Evolutionary conservation across 805 yeast species (phyloP), one percentile per base, ranked within the genome.

Genomic region (Yamadazyma laniorum): DNA sequence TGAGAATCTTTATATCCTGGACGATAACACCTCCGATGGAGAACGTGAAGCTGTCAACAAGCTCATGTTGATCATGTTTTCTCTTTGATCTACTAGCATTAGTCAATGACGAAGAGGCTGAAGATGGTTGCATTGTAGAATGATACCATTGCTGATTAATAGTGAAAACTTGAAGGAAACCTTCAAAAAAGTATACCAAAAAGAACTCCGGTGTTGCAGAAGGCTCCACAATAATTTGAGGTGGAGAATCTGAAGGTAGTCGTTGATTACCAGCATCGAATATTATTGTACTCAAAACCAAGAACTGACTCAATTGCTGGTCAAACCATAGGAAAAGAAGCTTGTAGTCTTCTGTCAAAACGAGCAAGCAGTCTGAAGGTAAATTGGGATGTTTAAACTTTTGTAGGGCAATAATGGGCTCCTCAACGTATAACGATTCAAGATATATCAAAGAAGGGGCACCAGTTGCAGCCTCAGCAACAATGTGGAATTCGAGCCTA

Each of bases 221-320:
- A 5, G 44, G 44, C 26, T 45, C 53, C 4, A 40, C 48, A 4
- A 48, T 34, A 4, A 56, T 36, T 18, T 48, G 32, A 3, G 61
- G 60, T 17, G 26, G 30, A 5, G 51, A 31, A 32, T 58, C 65
- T 1, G 55, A 39, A 6, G 58, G 48, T 22, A 40, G 38, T 34
- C 52, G 63, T 26, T 56, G 61, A 15, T 58, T 56, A 18, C 29
- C 36, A 2, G 52, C 49, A 26, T 47, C 48, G 33, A 58, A 42
- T 8, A 29, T 31, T 2, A 46, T 31, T 9, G 33, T 41, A 9
- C 38, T 16, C 21, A 46, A 12, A 5, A 43, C 34, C 13, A 21
- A 23, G 35, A 51, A 48, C 14, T 34, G 19, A 15, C 29, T 18
- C 16, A 19, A 25, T 8, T 16, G 18, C 6, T 25, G 32, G 33